phyloP scores from a whole-genome alignment of 805 yeast species.

The Nakazawaea peltata region DNA sequence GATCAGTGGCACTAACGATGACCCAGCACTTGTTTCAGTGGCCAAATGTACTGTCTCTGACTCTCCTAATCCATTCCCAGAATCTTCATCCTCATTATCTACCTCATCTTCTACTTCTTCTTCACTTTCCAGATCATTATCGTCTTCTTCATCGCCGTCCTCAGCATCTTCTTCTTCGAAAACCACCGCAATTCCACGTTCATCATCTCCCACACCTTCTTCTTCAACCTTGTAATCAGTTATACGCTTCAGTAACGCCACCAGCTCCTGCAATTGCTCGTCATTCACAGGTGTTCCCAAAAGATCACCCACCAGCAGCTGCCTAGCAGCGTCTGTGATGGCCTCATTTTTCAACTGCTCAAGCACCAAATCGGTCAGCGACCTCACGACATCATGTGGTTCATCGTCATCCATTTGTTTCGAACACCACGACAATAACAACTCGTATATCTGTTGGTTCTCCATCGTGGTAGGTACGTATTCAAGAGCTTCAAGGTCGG shows the following conservation, averaged over 20 bases:
- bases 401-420: slow-evolving; percentile 56
- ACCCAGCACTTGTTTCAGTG: slow-evolving; percentile 9
- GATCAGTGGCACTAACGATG: slow-evolving; percentile 16
- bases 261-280: slow-evolving; percentile 36
- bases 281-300: slow-evolving; percentile 34
- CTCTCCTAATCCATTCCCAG: too few species aligned
- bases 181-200: slow-evolving; percentile 33
- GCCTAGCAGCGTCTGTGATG: slow-evolving; percentile 33
- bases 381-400: slow-evolving; percentile 62
- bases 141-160: slow-evolving; percentile 22
- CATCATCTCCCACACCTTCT: slow-evolving; percentile 21
- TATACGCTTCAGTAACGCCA: slow-evolving; percentile 35
- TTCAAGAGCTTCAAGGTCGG: slow-evolving; percentile 38
- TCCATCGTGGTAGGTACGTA: slow-evolving; percentile 58
- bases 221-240: slow-evolving; percentile 34
- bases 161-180: slow-evolving; percentile 38
- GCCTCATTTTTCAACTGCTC: slow-evolving; percentile 44
- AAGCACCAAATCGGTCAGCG: slow-evolving; percentile 63
- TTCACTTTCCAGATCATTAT: slow-evolving; percentile 11
- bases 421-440: slow-evolving; percentile 53
- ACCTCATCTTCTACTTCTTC: slow-evolving; percentile 6
- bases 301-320: slow-evolving; percentile 41
- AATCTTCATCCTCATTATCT: slow-evolving; percentile 18
- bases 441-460: slow-evolving; percentile 43
- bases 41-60: neutral